A percentile compares a stretch with the other conserved stretches of the same genome.
Evolutionary conservation across 2,329 filamentous ascomycete genomes (phyloP).

Genomic region (Aspergillus vadensis): DNA sequence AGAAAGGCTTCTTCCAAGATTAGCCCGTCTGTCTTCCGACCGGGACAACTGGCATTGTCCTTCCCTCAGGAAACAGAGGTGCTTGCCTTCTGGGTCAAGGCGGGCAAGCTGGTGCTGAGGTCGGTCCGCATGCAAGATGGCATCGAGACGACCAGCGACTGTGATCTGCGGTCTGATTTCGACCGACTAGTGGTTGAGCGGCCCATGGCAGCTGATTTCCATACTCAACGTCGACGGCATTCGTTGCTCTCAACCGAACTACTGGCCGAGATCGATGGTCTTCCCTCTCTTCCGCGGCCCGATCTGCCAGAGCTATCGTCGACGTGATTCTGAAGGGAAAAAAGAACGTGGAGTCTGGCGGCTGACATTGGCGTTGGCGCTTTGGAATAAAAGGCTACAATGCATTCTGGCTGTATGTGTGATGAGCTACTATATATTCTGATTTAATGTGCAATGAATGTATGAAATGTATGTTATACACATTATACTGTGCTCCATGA

Average conservation of each 20-base stretch:
- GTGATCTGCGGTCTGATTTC: conserved; percentile 36
- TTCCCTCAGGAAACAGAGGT: conserved; percentile 28
- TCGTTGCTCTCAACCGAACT: conserved; percentile 19
- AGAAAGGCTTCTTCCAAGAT: conserved; percentile 38
- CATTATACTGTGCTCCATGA: too few relatives aligned
- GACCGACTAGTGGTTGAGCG: conserved; percentile 30
- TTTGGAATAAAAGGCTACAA: neutral
- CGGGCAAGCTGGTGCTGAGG: conserved; percentile 30
- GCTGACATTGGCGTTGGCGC: neutral
- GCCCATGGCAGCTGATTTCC: conserved; percentile 13
- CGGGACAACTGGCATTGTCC: conserved; percentile 33
- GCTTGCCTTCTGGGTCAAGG: conserved; percentile 25
- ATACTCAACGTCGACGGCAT: conserved; percentile 16
- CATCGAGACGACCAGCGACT: conserved; percentile 31
- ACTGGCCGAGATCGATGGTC: conserved; percentile 16
- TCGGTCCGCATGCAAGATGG: conserved; percentile 28
- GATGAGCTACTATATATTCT: neutral
- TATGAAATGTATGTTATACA: neutral
- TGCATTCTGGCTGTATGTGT: conserved; percentile 1
- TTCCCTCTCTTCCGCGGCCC: conserved; percentile 16
- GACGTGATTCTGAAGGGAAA: neutral
- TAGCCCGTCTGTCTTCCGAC: conserved; percentile 34
- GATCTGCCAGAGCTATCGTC: conserved; percentile 23
- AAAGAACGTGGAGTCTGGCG: neutral
- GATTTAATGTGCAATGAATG: neutral